Conservation (phyloP, 78 protist genomes). For the Dictyostelium citrinum region DNA sequence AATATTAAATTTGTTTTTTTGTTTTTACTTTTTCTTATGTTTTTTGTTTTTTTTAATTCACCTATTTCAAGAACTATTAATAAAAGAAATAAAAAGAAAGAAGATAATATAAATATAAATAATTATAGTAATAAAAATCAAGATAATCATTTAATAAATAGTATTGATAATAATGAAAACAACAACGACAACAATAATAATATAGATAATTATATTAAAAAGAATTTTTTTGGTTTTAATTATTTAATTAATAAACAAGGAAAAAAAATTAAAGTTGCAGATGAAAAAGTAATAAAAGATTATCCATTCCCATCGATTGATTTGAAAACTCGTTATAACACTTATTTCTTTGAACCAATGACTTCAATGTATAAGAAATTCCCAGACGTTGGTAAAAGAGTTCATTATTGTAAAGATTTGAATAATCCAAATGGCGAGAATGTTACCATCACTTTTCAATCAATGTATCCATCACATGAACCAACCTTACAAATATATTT, state of each 20-base stretch:
- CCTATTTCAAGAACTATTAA: neutral
- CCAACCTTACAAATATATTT: neutral
- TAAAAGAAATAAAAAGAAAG: neutral
- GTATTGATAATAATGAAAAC: neutral
- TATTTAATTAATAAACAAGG: neutral
- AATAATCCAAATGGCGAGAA: neutral
- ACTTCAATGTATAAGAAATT: neutral
- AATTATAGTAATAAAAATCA: too few species aligned
- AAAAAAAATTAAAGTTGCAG: neutral
- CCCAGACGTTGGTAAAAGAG: neutral
- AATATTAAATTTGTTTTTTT: neutral
- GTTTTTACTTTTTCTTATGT: neutral
- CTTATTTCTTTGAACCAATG: neutral
- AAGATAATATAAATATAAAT: neutral
- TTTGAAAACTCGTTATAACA: neutral
- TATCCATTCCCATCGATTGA: neutral
- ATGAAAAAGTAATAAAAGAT: neutral
- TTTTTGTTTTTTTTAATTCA: neutral
- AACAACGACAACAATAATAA: neutral
- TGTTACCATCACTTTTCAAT: neutral
- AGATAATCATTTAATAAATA: too few species aligned
- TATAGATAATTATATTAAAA: neutral
- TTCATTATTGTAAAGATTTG: neutral
- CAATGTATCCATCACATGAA: neutral
- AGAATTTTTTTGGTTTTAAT: neutral